phyloP scores from a whole-genome alignment of 2,329 filamentous ascomycete species.

The Endoconidiophora polonica region DNA sequence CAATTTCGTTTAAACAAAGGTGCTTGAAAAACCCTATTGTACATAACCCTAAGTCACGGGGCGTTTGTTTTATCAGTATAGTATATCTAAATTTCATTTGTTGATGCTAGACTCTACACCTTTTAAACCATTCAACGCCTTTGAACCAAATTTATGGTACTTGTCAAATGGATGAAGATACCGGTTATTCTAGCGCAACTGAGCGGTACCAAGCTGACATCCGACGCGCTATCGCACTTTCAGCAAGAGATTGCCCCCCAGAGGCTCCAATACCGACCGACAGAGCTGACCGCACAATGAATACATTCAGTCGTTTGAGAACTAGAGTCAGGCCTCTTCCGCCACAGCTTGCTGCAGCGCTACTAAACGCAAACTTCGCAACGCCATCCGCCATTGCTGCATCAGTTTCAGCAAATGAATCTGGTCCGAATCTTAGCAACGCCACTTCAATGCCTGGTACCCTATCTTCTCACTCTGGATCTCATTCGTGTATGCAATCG shows the following conservation, averaged over 20 bases:
- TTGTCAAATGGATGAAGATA: slow-evolving; percentile 5
- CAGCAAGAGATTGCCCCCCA: slow-evolving; percentile 23
- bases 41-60: too few species aligned
- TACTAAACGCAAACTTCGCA: slow-evolving; percentile 9
- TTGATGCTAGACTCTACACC: too few species aligned
- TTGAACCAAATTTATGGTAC: too few species aligned
- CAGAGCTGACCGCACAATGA: slow-evolving; percentile 2
- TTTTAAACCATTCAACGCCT: too few species aligned
- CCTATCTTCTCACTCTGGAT: too few species aligned
- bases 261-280: slow-evolving; percentile 3
- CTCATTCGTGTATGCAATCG: too few species aligned
- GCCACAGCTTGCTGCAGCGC: slow-evolving; percentile 5
- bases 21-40: too few species aligned
- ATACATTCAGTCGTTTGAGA: neutral
- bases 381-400: slow-evolving; percentile 10
- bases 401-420: neutral
- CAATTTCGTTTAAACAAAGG: too few species aligned
- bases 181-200: slow-evolving; percentile 16
- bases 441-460: too few species aligned
- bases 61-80: too few species aligned
- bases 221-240: slow-evolving; percentile 43
- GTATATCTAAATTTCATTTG: too few species aligned
- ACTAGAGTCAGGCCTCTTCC: slow-evolving; percentile 4
- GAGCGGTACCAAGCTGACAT: slow-evolving; percentile 41
- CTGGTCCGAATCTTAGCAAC: too few species aligned